A percentile compares a stretch with the other conserved stretches of the same genome.
Evolutionary conservation across 306 rosid genomes (phyloP).

Genomic region (Cyamopsis tetragonoloba): DNA sequence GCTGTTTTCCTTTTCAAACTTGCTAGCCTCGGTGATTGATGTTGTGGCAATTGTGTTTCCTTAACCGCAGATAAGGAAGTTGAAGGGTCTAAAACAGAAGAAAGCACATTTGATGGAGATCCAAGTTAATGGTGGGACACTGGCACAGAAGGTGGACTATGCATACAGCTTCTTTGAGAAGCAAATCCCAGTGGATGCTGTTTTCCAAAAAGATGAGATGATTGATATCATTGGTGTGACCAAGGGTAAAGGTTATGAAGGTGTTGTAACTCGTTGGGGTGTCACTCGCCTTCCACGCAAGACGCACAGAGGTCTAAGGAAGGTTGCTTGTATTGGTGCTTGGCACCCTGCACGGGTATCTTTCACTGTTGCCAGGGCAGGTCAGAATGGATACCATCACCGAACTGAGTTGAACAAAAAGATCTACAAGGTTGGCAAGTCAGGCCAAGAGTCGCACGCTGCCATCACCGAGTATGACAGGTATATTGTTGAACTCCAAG

Average conservation of each 20-base stretch:
- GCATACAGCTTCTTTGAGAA: conserved; percentile 73
- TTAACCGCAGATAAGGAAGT: conserved; percentile 74
- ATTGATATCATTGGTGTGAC: conserved; percentile 83
- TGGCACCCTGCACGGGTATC: conserved; percentile 97
- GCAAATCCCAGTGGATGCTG: conserved; percentile 78
- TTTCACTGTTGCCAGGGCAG: conserved; percentile 88
- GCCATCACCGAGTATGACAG: conserved; percentile 76
- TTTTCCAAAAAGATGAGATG: conserved; percentile 93
- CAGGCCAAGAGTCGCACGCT: conserved; percentile 55
- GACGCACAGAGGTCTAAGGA: conserved; percentile 87
- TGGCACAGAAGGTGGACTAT: conserved; percentile 75
- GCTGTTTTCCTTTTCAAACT: no score
- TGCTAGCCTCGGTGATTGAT: no score
- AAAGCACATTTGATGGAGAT: conserved; percentile 89
- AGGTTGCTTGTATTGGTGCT: conserved; percentile 95
- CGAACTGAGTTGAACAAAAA: conserved; percentile 84
- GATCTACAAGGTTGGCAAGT: conserved; percentile 67
- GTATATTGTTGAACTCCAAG: conserved; percentile 24
- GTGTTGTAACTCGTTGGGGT: conserved; percentile 92
- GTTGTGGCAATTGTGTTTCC: no score
- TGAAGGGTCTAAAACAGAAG: conserved; percentile 90
- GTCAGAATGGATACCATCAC: conserved; percentile 90
- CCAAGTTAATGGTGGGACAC: conserved; percentile 73
- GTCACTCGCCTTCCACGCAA: conserved; percentile 89
- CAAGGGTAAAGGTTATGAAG: conserved; percentile 89